These are phyloP conservation scores for Malus hybrid DNA, from an alignment of 331 rosid species.

Conservation along the genomic window DNA sequence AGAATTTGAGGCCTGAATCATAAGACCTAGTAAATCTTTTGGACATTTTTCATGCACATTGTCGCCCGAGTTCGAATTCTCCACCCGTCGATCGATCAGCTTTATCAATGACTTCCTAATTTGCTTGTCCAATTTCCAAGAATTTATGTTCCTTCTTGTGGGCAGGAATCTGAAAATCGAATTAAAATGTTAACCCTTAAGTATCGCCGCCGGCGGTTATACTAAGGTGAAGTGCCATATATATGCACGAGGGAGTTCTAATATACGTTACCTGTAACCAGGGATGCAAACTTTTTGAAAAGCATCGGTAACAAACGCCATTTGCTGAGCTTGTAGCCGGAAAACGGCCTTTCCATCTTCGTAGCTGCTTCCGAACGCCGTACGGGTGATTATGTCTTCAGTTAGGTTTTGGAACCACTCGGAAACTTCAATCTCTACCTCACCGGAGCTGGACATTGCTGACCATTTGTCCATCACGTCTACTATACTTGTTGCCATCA, in stretches of 20 bases:
- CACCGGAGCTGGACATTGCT: constrained; percentile 33
- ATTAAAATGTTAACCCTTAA: neutral
- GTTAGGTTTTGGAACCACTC: constrained; percentile 73
- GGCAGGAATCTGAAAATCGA: constrained; percentile 51
- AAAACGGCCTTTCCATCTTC: constrained; percentile 88
- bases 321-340: constrained; percentile 68
- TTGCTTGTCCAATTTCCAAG: constrained; percentile 74
- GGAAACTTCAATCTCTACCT: constrained; percentile 81
- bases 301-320: constrained; percentile 74
- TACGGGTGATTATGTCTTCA: constrained; percentile 69
- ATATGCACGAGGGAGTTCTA: no score
- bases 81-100: constrained; percentile 41
- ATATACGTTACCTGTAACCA: constrained; percentile 51
- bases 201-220: neutral
- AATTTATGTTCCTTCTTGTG: constrained; percentile 64
- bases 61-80: neutral
- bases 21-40: constrained; percentile 70
- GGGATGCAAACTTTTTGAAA: constrained; percentile 89
- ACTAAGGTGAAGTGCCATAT: neutral
- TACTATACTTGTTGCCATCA: constrained; percentile 59
- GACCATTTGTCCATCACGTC: constrained; percentile 76
- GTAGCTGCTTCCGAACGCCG: constrained; percentile 85
- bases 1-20: constrained; percentile 55
- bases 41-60: constrained; percentile 22
- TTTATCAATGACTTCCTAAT: constrained; percentile 51